Evolutionary conservation across 768 basidiomycete genomes (phyloP).

Genomic region (Hypsizygus marmoreus): DNA sequence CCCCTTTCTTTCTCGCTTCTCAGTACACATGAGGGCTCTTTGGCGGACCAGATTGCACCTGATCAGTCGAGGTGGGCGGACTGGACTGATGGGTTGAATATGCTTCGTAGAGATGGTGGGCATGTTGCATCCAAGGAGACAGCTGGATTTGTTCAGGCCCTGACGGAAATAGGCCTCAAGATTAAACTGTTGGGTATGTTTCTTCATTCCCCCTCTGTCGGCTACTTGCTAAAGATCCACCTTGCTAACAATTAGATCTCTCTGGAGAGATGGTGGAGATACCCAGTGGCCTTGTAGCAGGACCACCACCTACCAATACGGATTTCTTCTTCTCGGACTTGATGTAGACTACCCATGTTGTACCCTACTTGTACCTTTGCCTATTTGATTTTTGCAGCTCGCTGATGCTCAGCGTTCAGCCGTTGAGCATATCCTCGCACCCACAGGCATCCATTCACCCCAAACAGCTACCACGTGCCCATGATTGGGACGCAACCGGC

Average conservation of each 20-base stretch:
- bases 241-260: no score
- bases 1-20: conserved; percentile 79
- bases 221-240: no score
- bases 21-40: conserved; percentile 65
- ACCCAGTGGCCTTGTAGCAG: conserved; percentile 75
- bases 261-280: conserved; percentile 90
- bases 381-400: no score
- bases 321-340: conserved; percentile 87
- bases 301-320: conserved; percentile 74
- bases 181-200: conserved; percentile 81
- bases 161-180: conserved; percentile 91
- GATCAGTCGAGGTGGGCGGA: conserved; percentile 84
- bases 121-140: conserved; percentile 87
- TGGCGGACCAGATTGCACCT: conserved; percentile 79
- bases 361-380: no score
- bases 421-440: no score
- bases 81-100: conserved; percentile 92
- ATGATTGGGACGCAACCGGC: no score
- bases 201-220: not conserved
- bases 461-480: no score
- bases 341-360: conserved; percentile 27
- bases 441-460: no score
- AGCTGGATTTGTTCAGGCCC: conserved; percentile 78
- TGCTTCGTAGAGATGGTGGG: conserved; percentile 79
- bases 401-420: no score